A percentile compares a stretch with the other conserved stretches of the same genome.
These are phyloP conservation scores for Arabidopsis hybrid DNA, from an alignment of 441 rosid genomes.

Conservation along the genomic window DNA sequence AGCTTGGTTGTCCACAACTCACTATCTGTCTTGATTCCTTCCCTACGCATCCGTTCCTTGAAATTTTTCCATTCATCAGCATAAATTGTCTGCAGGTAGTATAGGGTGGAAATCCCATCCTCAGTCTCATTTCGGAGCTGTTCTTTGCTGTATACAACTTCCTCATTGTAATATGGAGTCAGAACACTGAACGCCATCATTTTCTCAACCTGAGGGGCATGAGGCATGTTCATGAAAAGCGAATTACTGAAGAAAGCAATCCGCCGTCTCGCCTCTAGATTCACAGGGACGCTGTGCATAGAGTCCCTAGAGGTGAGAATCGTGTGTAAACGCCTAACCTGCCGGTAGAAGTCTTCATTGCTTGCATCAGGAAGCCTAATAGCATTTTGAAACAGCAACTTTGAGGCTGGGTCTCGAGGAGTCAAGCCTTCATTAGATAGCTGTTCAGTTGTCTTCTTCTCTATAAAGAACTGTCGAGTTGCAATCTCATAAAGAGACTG, in stretches of 20 bases:
- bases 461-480: conserved; percentile 70
- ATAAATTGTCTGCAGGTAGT: conserved; percentile 87
- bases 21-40: conserved; percentile 70
- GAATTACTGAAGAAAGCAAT: conserved; percentile 94
- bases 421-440: conserved; percentile 75
- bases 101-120: conserved; percentile 88
- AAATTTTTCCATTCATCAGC: conserved; percentile 92
- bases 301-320: conserved; percentile 84
- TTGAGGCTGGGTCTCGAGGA: conserved; percentile 67
- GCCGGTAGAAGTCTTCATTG: conserved; percentile 73
- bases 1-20: conserved; percentile 74
- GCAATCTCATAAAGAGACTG: conserved; percentile 85
- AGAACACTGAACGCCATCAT: conserved; percentile 93
- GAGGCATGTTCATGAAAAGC: conserved; percentile 94
- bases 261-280: conserved; percentile 89
- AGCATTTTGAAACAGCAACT: conserved; percentile 72
- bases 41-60: conserved; percentile 81
- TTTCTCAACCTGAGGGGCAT: conserved; percentile 96
- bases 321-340: conserved; percentile 80
- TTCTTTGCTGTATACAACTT: conserved; percentile 82
- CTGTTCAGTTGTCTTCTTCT: conserved; percentile 62
- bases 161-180: conserved; percentile 92
- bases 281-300: conserved; percentile 80
- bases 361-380: conserved; percentile 67
- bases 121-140: conserved; percentile 85